phyloP scores from a whole-genome alignment of 805 yeast genomes.

The Candida ovalis region DNA sequence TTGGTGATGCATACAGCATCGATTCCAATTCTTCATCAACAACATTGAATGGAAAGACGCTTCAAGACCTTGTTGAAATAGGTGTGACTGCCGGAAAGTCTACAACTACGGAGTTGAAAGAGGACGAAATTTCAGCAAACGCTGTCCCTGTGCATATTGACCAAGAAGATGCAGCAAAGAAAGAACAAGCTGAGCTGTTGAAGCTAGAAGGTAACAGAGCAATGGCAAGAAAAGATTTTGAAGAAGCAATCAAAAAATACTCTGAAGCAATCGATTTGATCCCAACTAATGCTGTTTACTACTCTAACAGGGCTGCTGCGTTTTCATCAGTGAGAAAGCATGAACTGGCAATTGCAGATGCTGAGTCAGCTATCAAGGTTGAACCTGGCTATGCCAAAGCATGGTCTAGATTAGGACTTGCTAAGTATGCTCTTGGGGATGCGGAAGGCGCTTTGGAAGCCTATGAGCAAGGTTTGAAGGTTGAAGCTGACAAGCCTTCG shows the following conservation, averaged over 20 bases:
- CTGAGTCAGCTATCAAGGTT: constrained; percentile 70
- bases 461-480: constrained; percentile 79
- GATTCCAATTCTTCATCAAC: constrained; percentile 32
- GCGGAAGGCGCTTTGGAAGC: constrained; percentile 87
- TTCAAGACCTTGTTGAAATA: constrained; percentile 40
- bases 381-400: constrained; percentile 87
- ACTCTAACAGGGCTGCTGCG: constrained; percentile 96
- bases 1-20: constrained; percentile 75
- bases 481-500: constrained; percentile 79
- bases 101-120: constrained; percentile 17
- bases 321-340: constrained; percentile 74
- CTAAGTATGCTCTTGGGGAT: constrained; percentile 92
- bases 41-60: constrained; percentile 44
- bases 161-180: constrained; percentile 48
- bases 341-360: constrained; percentile 77
- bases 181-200: constrained; percentile 74
- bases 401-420: constrained; percentile 91
- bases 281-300: constrained; percentile 75
- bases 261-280: constrained; percentile 72
- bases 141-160: constrained; percentile 40
- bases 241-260: constrained; percentile 70
- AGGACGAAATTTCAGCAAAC: constrained; percentile 4
- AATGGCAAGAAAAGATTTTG: constrained; percentile 73
- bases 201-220: constrained; percentile 88
- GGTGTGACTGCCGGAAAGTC: constrained; percentile 17